phyloP scores from a whole-genome alignment of 2,329 filamentous ascomycete species.

The Verticillium albo-atrum region DNA sequence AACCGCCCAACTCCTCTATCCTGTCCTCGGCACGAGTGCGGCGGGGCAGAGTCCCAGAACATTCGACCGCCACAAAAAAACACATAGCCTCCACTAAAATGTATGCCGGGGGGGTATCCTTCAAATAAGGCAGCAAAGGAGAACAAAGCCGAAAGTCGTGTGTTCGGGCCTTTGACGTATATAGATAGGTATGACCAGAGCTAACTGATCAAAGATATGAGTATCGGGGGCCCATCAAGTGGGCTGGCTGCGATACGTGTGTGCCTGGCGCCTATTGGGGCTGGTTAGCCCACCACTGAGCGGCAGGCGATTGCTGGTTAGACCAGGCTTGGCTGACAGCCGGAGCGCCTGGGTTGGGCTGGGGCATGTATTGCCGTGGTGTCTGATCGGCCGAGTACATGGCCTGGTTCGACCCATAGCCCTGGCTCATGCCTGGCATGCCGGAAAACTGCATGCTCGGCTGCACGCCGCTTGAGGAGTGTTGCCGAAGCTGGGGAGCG shows the following conservation, averaged over 20 bases:
- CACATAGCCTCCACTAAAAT: constrained; percentile 28
- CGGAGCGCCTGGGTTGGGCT: constrained; percentile 47
- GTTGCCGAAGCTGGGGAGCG: constrained; percentile 52
- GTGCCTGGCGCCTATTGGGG: constrained; percentile 21
- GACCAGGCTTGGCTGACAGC: constrained; percentile 50
- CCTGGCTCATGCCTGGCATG: constrained; percentile 57
- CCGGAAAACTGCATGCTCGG: constrained; percentile 58
- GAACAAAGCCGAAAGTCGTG: background rate
- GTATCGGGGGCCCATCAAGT: background rate
- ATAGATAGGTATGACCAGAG: background rate
- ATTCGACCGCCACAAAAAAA: constrained; percentile 20
- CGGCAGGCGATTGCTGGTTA: constrained; percentile 58
- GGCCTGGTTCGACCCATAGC: constrained; percentile 51
- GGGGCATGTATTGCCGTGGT: constrained; percentile 64
- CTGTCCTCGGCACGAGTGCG: constrained; percentile 26
- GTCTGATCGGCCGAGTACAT: constrained; percentile 61
- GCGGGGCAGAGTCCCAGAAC: constrained; percentile 24
- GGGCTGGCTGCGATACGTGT: background rate
- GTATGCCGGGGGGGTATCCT: constrained; percentile 31
- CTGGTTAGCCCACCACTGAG: constrained; percentile 53
- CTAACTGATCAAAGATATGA: background rate
- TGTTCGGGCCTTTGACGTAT: background rate
- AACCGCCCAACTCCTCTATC: constrained; percentile 33
- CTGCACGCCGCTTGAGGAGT: constrained; percentile 51
- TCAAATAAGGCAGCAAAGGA: background rate